Conservation (phyloP, 2,329 filamentous ascomycete species). For the Nemania sp. region DNA sequence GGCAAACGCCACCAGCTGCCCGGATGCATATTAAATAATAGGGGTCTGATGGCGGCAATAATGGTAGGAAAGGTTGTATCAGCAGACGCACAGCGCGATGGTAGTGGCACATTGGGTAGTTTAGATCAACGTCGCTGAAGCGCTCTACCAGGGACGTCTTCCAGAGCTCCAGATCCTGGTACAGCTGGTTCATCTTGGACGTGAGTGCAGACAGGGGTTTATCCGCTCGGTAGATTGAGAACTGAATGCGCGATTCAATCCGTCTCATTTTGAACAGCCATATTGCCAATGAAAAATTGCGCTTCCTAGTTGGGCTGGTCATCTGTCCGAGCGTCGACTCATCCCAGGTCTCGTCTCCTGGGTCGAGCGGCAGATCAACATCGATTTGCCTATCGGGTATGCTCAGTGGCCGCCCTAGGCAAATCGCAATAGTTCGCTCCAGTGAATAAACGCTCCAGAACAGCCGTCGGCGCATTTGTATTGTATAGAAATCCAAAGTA, state of each 20-base stretch:
- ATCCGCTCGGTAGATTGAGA: conserved; percentile 57
- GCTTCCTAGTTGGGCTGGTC: conserved; percentile 9
- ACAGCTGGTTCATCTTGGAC: conserved; percentile 52
- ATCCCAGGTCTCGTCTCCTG: conserved; percentile 23
- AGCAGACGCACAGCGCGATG: conserved; percentile 54
- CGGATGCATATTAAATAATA: conserved; percentile 50
- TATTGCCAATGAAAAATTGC: conserved; percentile 47
- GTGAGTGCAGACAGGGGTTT: conserved; percentile 48
- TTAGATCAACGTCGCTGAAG: conserved; percentile 45
- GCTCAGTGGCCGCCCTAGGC: conserved; percentile 54
- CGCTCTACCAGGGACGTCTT: conserved; percentile 44
- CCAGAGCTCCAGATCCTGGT: conserved; percentile 53
- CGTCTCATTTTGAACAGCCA: conserved; percentile 52
- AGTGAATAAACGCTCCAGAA: conserved; percentile 59
- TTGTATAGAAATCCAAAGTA: conserved; percentile 46
- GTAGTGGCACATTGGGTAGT: conserved; percentile 55
- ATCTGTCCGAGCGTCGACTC: conserved; percentile 6
- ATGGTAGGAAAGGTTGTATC: conserved; percentile 54
- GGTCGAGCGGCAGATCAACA: conserved; percentile 50
- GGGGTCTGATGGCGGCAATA: conserved; percentile 50
- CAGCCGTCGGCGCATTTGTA: conserved; percentile 51
- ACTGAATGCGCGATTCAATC: conserved; percentile 54
- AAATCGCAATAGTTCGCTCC: conserved; percentile 54
- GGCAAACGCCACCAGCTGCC: conserved; percentile 48
- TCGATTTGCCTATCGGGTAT: conserved; percentile 57